Conservation (phyloP, 768 basidiomycete genomes). For the Naganishia onofrii region DNA sequence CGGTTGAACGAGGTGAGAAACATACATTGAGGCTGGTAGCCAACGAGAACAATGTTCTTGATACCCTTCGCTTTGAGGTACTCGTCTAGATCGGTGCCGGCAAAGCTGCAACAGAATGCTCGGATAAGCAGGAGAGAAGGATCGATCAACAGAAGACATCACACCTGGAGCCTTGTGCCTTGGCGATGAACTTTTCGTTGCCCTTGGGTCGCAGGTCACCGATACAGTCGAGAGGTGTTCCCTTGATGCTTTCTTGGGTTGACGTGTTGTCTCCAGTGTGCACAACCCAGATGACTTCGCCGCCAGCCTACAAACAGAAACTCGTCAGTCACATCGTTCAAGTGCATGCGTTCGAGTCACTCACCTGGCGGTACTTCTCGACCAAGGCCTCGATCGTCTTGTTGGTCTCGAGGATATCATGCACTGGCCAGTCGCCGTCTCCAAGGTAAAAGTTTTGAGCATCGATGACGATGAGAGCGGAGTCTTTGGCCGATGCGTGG, state of each 20-base stretch:
- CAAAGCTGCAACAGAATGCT: background rate
- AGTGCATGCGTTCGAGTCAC: background rate
- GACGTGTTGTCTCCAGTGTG: constrained; percentile 16
- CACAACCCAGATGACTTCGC: constrained; percentile 2
- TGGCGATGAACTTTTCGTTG: constrained; percentile 17
- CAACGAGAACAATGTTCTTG: constrained; percentile 14
- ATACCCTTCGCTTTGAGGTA: constrained; percentile 19
- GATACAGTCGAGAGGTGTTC: constrained; percentile 10
- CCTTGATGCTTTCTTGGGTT: constrained; percentile 11
- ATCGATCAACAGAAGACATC: background rate
- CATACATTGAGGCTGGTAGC: constrained; percentile 24
- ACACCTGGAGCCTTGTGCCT: constrained; percentile 12
- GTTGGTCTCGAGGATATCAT: constrained; percentile 9
- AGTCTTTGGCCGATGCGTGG: constrained; percentile 1
- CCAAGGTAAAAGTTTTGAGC: constrained; percentile 18
- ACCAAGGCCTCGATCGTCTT: constrained; percentile 4
- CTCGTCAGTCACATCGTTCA: background rate
- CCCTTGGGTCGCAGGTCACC: background rate
- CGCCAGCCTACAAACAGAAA: background rate
- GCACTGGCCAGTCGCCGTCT: constrained; percentile 13
- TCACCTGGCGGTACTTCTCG: constrained; percentile 8
- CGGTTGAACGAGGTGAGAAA: background rate
- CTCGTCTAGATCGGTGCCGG: constrained; percentile 5
- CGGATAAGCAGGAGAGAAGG: background rate
- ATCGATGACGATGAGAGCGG: constrained; percentile 14